Evolutionary conservation across 345 rosid species (phyloP), one percentile per base, ranked within the genome.

Genomic region (Syzygium aromaticum): DNA sequence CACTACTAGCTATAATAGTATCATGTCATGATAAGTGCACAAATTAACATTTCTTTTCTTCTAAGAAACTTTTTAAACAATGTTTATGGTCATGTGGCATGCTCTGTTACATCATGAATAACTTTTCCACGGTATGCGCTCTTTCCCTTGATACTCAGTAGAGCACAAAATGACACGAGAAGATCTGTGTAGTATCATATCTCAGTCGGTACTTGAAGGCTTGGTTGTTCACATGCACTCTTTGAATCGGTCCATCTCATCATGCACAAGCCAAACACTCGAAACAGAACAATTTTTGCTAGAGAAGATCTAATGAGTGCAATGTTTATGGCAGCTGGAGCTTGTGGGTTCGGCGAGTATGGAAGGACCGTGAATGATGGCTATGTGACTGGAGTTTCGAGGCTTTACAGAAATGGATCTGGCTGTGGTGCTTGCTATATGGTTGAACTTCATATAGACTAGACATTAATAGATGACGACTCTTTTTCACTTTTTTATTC

Each of bases 401-500:
- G 86, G 85, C 94, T 97, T 56, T 97, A 88, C 91, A 90, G 85
- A 88, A 93, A 95, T 86, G 99, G 99, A 84, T 87, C 93, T 67
- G 98, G 98, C 82, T 97, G 98, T 56, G 99, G 98, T 88, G 95
- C 90, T 91, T 97, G 99, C 93, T 97, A 96, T 90, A 98, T 95
- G 96, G 99, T 96, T 28, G 19, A 73, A 73, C 27, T 73, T 38
- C 49, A 38, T 9, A 73, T 73, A 38, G 25, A 38, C 49, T 73
- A 38, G 11, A 19, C 53, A 57, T 85, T 43, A 43, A 28, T 43
- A 85, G 77, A 54, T 33, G 86, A 57, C 1, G 51, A 56, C 86
- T 43, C 49, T 10, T 17, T 59, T 40, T 61, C 2, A 54, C 49
- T 61, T 30, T 15, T 51, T 57, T 84, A 52, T 38, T 38, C 80